These are phyloP conservation scores for Fonsecaea multimorphosa DNA, from an alignment of 2,329 filamentous ascomycete genomes.

Conservation along the genomic window DNA sequence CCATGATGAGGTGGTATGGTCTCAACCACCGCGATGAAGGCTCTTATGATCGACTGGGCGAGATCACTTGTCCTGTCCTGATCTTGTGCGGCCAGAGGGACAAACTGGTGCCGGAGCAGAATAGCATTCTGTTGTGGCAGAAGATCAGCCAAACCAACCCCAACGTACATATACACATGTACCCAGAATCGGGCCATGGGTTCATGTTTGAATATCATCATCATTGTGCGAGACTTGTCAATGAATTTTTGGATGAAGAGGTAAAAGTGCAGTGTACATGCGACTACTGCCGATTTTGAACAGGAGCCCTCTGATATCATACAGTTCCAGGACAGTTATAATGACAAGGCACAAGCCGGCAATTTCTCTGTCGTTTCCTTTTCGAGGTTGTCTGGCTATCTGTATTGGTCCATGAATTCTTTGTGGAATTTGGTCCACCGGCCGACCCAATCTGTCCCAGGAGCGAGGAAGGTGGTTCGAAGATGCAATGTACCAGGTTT, in stretches of 20 bases:
- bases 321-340: conserved; percentile 2
- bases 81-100: conserved; percentile 7
- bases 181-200: conserved; percentile 14
- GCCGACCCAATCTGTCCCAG: conserved; percentile 92
- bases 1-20: conserved; percentile 4
- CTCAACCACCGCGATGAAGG: conserved; percentile 7
- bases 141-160: conserved; percentile 14
- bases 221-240: conserved; percentile 14
- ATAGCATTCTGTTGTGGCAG: conserved; percentile 15
- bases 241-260: conserved; percentile 14
- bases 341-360: neutral
- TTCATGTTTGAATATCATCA: conserved; percentile 14
- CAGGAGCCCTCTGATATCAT: neutral
- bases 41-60: conserved; percentile 13
- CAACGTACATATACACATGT: conserved; percentile 9
- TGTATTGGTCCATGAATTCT: conserved; percentile 85
- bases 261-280: conserved; percentile 7
- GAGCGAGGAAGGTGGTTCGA: conserved; percentile 94
- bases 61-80: conserved; percentile 11
- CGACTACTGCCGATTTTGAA: conserved; percentile 10
- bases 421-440: conserved; percentile 88
- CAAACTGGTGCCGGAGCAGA: conserved; percentile 5
- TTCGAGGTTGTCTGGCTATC: conserved; percentile 37
- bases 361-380: neutral
- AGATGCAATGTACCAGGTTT: conserved; percentile 91